Evolutionary conservation across 106 monocot genomes (phyloP).

Genomic region (Apostasia shenzhenica): DNA sequence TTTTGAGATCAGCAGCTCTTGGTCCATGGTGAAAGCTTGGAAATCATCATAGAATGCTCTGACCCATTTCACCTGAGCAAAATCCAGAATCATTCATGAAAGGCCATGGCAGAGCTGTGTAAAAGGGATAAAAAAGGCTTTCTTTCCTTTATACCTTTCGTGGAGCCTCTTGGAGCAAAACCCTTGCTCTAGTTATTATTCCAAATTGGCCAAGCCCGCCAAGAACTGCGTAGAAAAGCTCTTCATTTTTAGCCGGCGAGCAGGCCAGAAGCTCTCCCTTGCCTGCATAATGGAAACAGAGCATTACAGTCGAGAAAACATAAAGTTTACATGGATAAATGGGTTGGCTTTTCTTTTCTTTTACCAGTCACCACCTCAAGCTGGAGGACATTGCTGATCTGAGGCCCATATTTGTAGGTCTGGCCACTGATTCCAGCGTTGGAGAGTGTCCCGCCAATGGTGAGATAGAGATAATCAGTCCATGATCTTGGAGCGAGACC

Average conservation of each 20-base stretch:
- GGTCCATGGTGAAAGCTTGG: slow-evolving; percentile 33
- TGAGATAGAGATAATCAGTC: slow-evolving; percentile 83
- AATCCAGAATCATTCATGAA: background rate
- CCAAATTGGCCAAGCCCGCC: slow-evolving; percentile 70
- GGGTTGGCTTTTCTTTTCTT: too few relatives aligned
- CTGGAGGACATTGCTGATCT: slow-evolving; percentile 76
- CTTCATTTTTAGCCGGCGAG: slow-evolving; percentile 27
- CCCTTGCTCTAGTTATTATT: slow-evolving; percentile 61
- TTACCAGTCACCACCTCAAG: slow-evolving; percentile 80
- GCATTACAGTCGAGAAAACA: background rate
- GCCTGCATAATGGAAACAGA: slow-evolving; percentile 14
- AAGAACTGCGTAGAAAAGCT: slow-evolving; percentile 52
- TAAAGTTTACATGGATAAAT: too few relatives aligned
- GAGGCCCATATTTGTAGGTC: slow-evolving; percentile 77
- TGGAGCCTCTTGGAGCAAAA: slow-evolving; percentile 47
- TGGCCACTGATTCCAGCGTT: slow-evolving; percentile 88
- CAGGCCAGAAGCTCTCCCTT: slow-evolving; percentile 55
- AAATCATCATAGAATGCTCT: slow-evolving; percentile 46
- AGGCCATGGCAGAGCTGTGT: too few relatives aligned
- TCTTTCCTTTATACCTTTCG: slow-evolving; percentile 17
- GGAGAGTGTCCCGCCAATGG: slow-evolving; percentile 82
- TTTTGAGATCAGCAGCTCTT: slow-evolving; percentile 51
- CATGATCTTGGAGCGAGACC: slow-evolving; percentile 81
- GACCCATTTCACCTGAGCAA: slow-evolving; percentile 35
- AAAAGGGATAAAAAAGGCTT: too few relatives aligned